These are phyloP conservation scores for Pleurostoma richardsiae DNA, from an alignment of 2,329 filamentous ascomycete genomes.

Conservation along the genomic window DNA sequence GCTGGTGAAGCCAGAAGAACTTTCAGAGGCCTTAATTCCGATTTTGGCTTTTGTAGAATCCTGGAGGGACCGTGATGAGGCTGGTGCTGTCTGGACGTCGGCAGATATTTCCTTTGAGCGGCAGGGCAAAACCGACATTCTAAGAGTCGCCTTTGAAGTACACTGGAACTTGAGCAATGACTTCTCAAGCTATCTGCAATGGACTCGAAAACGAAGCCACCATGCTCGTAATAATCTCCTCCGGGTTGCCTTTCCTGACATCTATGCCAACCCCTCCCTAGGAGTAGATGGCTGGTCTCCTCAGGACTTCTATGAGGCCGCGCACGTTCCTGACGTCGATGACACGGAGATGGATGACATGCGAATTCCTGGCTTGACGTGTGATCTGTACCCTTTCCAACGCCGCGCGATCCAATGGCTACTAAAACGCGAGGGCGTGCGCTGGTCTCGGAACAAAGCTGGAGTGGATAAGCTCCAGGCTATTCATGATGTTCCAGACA, in stretches of 20 bases:
- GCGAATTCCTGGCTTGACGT: slow-evolving; percentile 35
- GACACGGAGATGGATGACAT: slow-evolving; percentile 32
- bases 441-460: slow-evolving; percentile 28
- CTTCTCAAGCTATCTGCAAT: slow-evolving; percentile 4
- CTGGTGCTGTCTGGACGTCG: slow-evolving; percentile 14
- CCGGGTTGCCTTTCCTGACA: slow-evolving; percentile 10
- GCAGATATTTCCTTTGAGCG: slow-evolving; percentile 2
- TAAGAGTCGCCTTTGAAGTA: slow-evolving; percentile 13
- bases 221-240: slow-evolving; percentile 10
- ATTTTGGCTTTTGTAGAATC: slow-evolving; percentile 8
- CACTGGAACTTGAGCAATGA: slow-evolving; percentile 20
- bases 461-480: slow-evolving; percentile 18
- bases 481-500: slow-evolving; percentile 8
- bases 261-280: neutral
- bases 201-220: too few relatives aligned
- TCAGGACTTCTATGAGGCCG: slow-evolving; percentile 64
- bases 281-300: slow-evolving; percentile 29
- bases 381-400: slow-evolving; percentile 67
- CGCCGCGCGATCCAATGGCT: slow-evolving; percentile 67
- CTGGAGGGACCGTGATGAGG: slow-evolving; percentile 6
- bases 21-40: slow-evolving; percentile 2
- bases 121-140: neutral
- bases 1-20: neutral
- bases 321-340: slow-evolving; percentile 52
- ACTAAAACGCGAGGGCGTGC: slow-evolving; percentile 58